Base-by-base conservation (phyloP, 2,329 filamentous ascomycete species). In the Knoxdaviesia capensis region DNA sequence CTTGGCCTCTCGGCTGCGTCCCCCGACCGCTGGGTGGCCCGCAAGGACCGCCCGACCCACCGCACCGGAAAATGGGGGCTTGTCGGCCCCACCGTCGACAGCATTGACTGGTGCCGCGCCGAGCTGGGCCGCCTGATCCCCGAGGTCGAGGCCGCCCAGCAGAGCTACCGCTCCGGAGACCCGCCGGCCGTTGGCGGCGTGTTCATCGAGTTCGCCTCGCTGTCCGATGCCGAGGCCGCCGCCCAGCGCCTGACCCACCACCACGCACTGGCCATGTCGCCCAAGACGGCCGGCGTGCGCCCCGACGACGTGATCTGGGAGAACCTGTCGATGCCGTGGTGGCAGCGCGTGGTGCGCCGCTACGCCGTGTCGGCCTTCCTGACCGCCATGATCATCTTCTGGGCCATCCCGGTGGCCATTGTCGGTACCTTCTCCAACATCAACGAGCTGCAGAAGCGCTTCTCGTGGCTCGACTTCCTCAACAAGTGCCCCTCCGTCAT, bases 361-460 rank as follows among this genome's bases (percentile, higher is more conserved):
- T 72, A 80, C 50, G 63, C 68, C 43, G 74, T 84, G 3, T 60
- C 80, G 40, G 73, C 65, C n/a, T 78, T 92, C 41, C 77, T 96
- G 43, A 61, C 72, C 6, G 80, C 70, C 2, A 63, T 92, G 44
- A 80, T 96, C 53, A 68, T 94, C 48, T 96, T 96, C 65, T 98
- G 90, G 74, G 72, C 74, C 5, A 63, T 78, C 40, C 74, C 74
- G 0, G 71, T 93, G 6, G 84, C 79, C 3, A 66, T 86, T 36
- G 86, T 96, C 38, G 87, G 85, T 57, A 62, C 77, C 32, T 79
- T 94, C 51, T 92, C 86, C 44, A 94, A 96, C 58, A 71, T 98
- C 50, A 68, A 74, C 45, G 77, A 71, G 46, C 62, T 94, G 3
- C 60, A 74, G 46, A 65, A 60, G 10, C 63, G 83, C 34, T 66